Percentiles rank a stretch among this genome's conserved stretches.
These are phyloP conservation scores for Picea glauca DNA, from an alignment of 75 land plant genomes.

Conservation along the genomic window DNA sequence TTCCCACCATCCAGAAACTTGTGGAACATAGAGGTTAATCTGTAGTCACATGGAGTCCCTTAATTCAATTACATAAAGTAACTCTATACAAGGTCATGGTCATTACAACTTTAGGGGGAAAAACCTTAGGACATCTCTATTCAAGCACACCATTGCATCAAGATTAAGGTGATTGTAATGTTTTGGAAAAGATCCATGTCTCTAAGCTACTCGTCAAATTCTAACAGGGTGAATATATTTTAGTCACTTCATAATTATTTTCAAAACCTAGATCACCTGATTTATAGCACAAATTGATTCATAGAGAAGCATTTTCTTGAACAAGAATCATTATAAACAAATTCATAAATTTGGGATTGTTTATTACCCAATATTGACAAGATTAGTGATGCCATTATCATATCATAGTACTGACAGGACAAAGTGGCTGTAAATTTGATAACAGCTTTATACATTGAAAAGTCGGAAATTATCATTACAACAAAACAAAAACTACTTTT, in stretches of 20 bases:
- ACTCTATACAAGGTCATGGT: no score
- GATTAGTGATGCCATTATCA: not conserved
- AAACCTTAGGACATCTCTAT: no score
- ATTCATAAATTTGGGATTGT: not conserved
- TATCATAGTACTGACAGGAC: not conserved
- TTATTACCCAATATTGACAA: not conserved
- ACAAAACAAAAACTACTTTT: not conserved
- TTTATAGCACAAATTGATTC: conserved; percentile 2
- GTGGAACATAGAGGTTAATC: no score
- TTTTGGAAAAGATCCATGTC: not conserved
- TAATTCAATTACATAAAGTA: no score
- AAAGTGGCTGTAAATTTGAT: not conserved
- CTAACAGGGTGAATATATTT: not conserved
- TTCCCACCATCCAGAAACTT: no score
- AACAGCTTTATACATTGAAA: not conserved
- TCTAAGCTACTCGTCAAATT: not conserved
- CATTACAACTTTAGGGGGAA: no score
- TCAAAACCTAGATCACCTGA: not conserved
- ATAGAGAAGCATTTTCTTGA: not conserved
- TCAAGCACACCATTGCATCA: no score
- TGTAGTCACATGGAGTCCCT: no score
- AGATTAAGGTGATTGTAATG: no score
- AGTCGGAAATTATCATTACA: not conserved
- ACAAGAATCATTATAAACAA: not conserved
- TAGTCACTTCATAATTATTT: not conserved